Evolutionary conservation across 73 alveolate species (phyloP), one percentile per base, ranked within the genome.

Genomic region (Paramecium primaurelia): DNA sequence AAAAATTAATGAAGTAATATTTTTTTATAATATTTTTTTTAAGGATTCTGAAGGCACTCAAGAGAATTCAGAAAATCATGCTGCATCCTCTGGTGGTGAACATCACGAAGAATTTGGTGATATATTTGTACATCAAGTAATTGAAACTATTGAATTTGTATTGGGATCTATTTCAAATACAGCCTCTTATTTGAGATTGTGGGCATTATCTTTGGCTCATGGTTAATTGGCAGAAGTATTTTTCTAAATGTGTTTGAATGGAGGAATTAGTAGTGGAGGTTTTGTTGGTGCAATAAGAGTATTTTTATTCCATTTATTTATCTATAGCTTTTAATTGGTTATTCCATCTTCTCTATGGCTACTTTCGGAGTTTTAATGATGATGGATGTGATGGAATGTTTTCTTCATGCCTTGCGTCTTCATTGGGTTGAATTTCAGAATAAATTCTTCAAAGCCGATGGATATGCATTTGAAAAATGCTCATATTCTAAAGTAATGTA

Each of bases 401-500:
- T 98, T 95, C 86, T 98, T 58, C 99, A 98, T 95, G 98, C 99
- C 36, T 92, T 98, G 37, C 93, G 99, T 90, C 96, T 98, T 16
- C 99, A 98, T 94, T 98, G 99, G 99, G 99, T 98, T 71, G 99
- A 98, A 94, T 98, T 98, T 93, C 97, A 97, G 93, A 98, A 93
- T 92, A 98, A 98, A 92, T 98, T 98, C 96, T 98, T 97, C 93
- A 95, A 96, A 91, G 99, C 99, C 18, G 97, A 96, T 84, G 99
- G 99, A 73, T 91, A 95, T 92, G 80, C 92, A 58, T 98, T 97
- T 93, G 94, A 85, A 69, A 99, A 99, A 28, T 95, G 96, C 59
- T 96, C 99, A 12, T 97, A 96, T 83, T 86, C 86, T 59, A 75
- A 60, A 60, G 86, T 93, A 37, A 88, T 95, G 73, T 64, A 88